Evolutionary conservation across 768 basidiomycete species (phyloP).

Genomic region (Kondoa malvinella): DNA sequence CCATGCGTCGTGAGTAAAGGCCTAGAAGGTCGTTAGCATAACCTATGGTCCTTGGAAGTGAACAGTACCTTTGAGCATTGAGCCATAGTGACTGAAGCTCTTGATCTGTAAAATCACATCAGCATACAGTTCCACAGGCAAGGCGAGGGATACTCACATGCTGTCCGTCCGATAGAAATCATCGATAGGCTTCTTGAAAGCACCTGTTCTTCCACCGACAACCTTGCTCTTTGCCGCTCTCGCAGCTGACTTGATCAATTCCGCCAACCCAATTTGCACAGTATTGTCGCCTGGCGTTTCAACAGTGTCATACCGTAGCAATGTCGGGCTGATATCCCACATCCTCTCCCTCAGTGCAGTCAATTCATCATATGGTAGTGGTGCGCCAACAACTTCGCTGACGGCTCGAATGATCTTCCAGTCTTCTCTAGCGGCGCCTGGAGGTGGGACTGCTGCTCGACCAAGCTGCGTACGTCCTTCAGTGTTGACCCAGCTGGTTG

Average conservation of each 20-base stretch:
- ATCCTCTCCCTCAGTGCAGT: slow-evolving; percentile 69
- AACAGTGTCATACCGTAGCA: slow-evolving; percentile 65
- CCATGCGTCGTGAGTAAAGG: slow-evolving; percentile 5
- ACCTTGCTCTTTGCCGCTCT: slow-evolving; percentile 6
- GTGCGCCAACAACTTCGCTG: slow-evolving; percentile 55
- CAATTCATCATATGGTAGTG: slow-evolving; percentile 78
- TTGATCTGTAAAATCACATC: no score
- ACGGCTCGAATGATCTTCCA: slow-evolving; percentile 45
- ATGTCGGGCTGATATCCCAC: slow-evolving; percentile 87
- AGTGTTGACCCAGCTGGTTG: slow-evolving; percentile 86
- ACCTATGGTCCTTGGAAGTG: no score
- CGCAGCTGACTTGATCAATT: slow-evolving; percentile 15
- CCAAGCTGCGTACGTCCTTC: slow-evolving; percentile 85
- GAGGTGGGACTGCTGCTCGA: slow-evolving; percentile 75
- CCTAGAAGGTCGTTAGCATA: background rate
- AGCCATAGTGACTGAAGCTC: slow-evolving; percentile 45
- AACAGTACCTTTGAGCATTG: slow-evolving; percentile 20
- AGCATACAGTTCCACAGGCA: no score
- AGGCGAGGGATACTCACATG: no score
- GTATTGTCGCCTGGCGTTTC: slow-evolving; percentile 49
- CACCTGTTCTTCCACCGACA: slow-evolving; percentile 21
- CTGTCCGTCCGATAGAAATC: slow-evolving; percentile 97
- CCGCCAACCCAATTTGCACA: slow-evolving; percentile 20
- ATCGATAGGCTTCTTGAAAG: slow-evolving; percentile 60
- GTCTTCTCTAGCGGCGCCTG: slow-evolving; percentile 88